Evolutionary conservation across 139 green algal species (phyloP).

Genomic region (Tetradesmus obliquus): DNA sequence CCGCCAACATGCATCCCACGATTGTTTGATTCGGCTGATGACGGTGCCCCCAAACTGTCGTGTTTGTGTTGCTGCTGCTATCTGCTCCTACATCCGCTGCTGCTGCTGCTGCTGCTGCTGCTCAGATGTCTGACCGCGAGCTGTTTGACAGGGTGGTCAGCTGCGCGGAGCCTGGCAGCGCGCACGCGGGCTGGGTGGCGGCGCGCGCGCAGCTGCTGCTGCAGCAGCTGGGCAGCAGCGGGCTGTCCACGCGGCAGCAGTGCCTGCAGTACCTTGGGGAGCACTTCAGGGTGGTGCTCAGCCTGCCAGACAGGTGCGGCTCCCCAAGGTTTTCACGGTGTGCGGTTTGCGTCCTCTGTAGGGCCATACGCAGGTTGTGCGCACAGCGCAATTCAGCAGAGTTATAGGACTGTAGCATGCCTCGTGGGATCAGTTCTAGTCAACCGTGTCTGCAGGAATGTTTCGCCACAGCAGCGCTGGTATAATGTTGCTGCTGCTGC

Average conservation of each 20-base stretch:
- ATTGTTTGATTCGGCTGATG: no score
- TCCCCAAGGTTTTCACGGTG: not conserved
- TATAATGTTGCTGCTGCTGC: not conserved
- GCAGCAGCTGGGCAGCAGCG: conserved; percentile 53
- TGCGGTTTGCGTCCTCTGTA: not conserved
- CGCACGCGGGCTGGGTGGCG: conserved; percentile 76
- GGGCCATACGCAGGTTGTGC: no score
- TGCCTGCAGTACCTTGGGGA: conserved; percentile 85
- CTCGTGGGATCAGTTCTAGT: no score
- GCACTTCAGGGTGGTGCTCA: conserved; percentile 77
- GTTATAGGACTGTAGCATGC: no score
- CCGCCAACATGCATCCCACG: no score
- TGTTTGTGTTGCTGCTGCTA: not conserved
- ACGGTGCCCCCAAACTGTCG: no score
- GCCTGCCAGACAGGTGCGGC: conserved; percentile 20
- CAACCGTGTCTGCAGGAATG: no score
- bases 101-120: not conserved
- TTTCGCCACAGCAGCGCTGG: not conserved
- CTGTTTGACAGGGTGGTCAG: conserved; percentile 85
- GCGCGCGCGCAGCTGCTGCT: conserved; percentile 90
- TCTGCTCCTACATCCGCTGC: not conserved
- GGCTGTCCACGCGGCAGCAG: conserved; percentile 63
- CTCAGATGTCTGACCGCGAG: conserved; percentile 86
- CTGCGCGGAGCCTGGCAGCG: conserved; percentile 46
- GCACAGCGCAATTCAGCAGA: no score